Evolutionary conservation across 2,329 filamentous ascomycete species (phyloP), one percentile per base, ranked within the genome.

Genomic region (Ophiostoma himal-ulmi): DNA sequence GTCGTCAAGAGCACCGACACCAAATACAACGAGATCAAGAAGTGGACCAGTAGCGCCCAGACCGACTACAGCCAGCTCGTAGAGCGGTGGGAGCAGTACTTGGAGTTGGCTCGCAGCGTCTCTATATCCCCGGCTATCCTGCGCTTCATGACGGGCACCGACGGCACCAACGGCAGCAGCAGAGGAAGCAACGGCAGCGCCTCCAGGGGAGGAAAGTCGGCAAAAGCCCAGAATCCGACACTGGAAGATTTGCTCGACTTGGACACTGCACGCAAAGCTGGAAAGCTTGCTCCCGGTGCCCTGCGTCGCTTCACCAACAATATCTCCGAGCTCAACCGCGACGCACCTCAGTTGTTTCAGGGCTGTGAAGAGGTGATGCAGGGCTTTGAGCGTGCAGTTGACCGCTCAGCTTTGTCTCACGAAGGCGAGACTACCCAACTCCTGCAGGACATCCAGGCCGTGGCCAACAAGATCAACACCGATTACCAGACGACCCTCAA

Each of bases 391-490:
- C 85, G 85, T 69, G 82, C 85, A 17, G 82, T 81, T 74, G 82
- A 77, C 71, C 85, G 83, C 67, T 90, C 84, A 30, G 80, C 85
- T 6, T 77, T 88, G 66, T 81, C 83, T 22, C 88, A 88, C 71
- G 82, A 82, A 60, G 84, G 87, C 67, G 91, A 94, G 74, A 85
- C 90, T 5, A 79, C 82, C 30, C 88, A 90, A 73, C 82, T 97
- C 7, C 83, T 95, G 68, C 86, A 93, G 72, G 95, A 98, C 77
- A 93, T 98, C 62, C 90, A 94, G 77, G 90, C 92, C 0, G 84
- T 98, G 70, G 89, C 89, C 68, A 93, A 89, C 75, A 97, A 97
- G 80, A 91, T 99, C 68, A 88, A 89, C 67, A 91, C 90, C 6
- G 95, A 98, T 79, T 92, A 93, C 76, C 90, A 93, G 74, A 89